A percentile compares a stretch with the other conserved stretches of the same genome.
These are phyloP conservation scores for Microthlaspi erraticum DNA, from an alignment of 345 rosid genomes.

Conservation along the genomic window DNA sequence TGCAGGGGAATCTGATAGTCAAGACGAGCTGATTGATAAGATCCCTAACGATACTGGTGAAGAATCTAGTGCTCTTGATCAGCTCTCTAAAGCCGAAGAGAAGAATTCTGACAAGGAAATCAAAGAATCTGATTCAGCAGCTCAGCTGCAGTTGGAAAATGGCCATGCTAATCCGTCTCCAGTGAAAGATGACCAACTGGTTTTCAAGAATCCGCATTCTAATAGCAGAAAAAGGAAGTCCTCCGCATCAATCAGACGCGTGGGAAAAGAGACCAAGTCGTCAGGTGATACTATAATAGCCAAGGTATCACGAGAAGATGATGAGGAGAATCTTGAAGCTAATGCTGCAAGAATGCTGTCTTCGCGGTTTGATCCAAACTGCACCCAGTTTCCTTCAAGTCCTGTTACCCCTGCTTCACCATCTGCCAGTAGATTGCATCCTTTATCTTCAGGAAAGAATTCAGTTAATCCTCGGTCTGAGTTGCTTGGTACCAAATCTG, in stretches of 20 bases:
- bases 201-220: conserved; percentile 44
- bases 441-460: conserved; percentile 50
- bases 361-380: conserved; percentile 87
- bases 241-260: conserved; percentile 38
- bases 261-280: conserved; percentile 51
- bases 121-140: conserved; percentile 47
- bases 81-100: conserved; percentile 47
- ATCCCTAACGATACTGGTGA: conserved; percentile 46
- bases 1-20: conserved; percentile 46
- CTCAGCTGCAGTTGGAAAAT: conserved; percentile 52
- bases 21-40: conserved; percentile 47
- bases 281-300: conserved; percentile 43
- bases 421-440: conserved; percentile 48
- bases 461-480: conserved; percentile 43
- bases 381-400: conserved; percentile 72
- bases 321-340: conserved; percentile 93
- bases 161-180: conserved; percentile 43
- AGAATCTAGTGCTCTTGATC: conserved; percentile 47
- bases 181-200: conserved; percentile 46
- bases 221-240: conserved; percentile 64
- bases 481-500: conserved; percentile 56
- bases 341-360: conserved; percentile 98
- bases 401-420: conserved; percentile 53
- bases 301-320: conserved; percentile 63
- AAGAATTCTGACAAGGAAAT: conserved; percentile 46